A percentile compares a stretch with the other conserved stretches of the same genome.
These are phyloP conservation scores for Astraeus odoratus DNA, from an alignment of 768 basidiomycete species.

Conservation along the genomic window DNA sequence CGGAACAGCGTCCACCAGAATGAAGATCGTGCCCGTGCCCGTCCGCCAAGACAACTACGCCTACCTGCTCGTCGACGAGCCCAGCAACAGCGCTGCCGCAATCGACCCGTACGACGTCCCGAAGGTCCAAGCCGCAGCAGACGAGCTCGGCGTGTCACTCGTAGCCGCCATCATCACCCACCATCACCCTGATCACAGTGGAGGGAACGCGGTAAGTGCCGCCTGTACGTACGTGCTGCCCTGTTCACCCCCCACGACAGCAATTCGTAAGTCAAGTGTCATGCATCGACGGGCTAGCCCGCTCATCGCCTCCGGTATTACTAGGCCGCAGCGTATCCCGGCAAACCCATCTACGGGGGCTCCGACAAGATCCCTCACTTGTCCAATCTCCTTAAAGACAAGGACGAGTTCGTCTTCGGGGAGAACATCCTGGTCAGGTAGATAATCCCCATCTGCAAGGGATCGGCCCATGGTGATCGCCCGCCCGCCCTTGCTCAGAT, in stretches of 20 bases:
- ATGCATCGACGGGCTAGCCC: neutral
- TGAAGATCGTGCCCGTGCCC: conserved; percentile 76
- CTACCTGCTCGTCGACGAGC: conserved; percentile 71
- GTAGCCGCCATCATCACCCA: conserved; percentile 84
- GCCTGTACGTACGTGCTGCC: conserved; percentile 9
- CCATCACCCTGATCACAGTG: conserved; percentile 86
- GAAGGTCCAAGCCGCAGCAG: conserved; percentile 59
- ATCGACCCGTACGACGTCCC: conserved; percentile 76
- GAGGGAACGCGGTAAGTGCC: conserved; percentile 66
- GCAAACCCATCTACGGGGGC: conserved; percentile 67
- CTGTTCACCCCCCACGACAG: conserved; percentile 10
- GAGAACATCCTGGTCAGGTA: conserved; percentile 56
- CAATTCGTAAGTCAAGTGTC: conserved; percentile 21
- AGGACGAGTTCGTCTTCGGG: conserved; percentile 72
- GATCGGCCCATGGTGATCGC: neutral
- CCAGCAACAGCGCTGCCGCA: conserved; percentile 61
- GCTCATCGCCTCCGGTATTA: conserved; percentile 18
- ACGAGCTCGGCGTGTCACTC: conserved; percentile 54
- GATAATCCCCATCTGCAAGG: conserved; percentile 6
- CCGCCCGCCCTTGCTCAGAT: conserved; percentile 36
- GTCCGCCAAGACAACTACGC: conserved; percentile 82
- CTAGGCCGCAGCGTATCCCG: conserved; percentile 40
- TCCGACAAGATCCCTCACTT: conserved; percentile 61
- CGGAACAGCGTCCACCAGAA: conserved; percentile 25
- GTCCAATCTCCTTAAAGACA: conserved; percentile 72